Evolutionary conservation across 495 filamentous ascomycete species (phyloP).

Genomic region (Aspergillus leporis): DNA sequence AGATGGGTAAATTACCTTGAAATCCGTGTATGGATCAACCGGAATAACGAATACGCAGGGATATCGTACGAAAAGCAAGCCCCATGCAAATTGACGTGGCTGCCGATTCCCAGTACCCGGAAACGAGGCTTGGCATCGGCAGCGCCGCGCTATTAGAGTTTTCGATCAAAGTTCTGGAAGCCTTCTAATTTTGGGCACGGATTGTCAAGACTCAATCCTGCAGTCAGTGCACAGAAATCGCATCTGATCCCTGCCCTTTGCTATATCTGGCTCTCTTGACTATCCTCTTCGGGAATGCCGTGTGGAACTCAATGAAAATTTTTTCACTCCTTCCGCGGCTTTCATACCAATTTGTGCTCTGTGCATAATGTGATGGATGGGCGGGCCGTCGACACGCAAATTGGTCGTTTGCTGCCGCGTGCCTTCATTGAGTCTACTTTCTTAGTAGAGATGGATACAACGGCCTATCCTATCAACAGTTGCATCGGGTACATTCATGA

Average conservation of each 20-base stretch:
- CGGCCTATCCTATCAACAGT: neutral
- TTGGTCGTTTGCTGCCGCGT: neutral
- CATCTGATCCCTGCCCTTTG: slow-evolving; percentile 2
- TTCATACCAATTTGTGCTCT: neutral
- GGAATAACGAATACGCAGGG: slow-evolving; percentile 4
- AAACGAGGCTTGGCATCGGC: slow-evolving; percentile 8
- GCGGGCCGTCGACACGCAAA: neutral
- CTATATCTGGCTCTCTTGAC: neutral
- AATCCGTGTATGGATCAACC: neutral
- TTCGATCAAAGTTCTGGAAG: slow-evolving; percentile 13
- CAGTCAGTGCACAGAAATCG: slow-evolving; percentile 7
- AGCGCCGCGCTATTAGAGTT: slow-evolving; percentile 8
- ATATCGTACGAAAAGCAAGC: neutral
- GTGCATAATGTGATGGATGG: neutral
- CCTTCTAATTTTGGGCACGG: slow-evolving; percentile 17
- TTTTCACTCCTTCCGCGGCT: neutral
- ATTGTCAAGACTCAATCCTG: neutral
- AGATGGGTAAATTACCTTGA: neutral
- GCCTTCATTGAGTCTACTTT: neutral
- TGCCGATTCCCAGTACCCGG: slow-evolving; percentile 3
- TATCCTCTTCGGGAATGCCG: neutral
- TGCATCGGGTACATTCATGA: neutral
- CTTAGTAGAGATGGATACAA: neutral
- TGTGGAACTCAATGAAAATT: neutral
- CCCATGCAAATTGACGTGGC: slow-evolving; percentile 1